Conservation (phyloP, 1,284 basidiomycete species). For the Ceratobasidium sp. region DNA sequence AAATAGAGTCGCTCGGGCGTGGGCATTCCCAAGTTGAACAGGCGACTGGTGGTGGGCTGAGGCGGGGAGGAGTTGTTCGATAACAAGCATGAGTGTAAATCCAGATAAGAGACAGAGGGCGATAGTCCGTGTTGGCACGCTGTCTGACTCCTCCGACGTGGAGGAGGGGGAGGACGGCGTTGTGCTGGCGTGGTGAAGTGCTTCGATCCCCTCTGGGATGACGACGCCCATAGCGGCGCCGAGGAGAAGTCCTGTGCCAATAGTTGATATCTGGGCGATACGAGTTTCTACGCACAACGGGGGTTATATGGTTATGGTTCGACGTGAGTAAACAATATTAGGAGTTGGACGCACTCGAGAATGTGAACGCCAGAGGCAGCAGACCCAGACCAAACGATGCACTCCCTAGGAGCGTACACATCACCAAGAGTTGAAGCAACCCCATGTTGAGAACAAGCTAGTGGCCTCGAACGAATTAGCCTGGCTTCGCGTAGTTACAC, state of each 20-base stretch:
- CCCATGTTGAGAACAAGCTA: constrained; percentile 53
- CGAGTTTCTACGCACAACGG: constrained; percentile 60
- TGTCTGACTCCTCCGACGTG: constrained; percentile 50
- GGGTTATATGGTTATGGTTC: constrained; percentile 44
- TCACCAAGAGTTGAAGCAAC: constrained; percentile 64
- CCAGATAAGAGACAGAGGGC: constrained; percentile 82
- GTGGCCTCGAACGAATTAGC: not conserved
- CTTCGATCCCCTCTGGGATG: constrained; percentile 77
- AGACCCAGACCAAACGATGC: constrained; percentile 80
- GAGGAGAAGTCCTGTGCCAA: constrained; percentile 87
- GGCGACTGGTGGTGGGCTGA: constrained; percentile 1
- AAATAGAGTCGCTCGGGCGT: constrained; percentile 11
- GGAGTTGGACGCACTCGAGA: constrained; percentile 73
- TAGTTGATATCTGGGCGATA: constrained; percentile 72
- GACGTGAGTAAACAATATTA: not conserved
- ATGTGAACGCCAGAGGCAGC: constrained; percentile 78
- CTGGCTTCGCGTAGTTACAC: not conserved
- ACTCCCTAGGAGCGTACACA: constrained; percentile 78
- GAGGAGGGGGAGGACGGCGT: not conserved
- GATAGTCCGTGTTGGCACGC: constrained; percentile 68
- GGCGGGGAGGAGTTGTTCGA: constrained; percentile 71
- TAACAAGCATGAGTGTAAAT: constrained; percentile 86
- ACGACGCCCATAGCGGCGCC: constrained; percentile 92
- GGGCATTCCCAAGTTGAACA: not conserved
- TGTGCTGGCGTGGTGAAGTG: constrained; percentile 55